A percentile compares a stretch with the other conserved stretches of the same genome.
Conservation (phyloP, 805 yeast species). For the Candida ficus region DNA sequence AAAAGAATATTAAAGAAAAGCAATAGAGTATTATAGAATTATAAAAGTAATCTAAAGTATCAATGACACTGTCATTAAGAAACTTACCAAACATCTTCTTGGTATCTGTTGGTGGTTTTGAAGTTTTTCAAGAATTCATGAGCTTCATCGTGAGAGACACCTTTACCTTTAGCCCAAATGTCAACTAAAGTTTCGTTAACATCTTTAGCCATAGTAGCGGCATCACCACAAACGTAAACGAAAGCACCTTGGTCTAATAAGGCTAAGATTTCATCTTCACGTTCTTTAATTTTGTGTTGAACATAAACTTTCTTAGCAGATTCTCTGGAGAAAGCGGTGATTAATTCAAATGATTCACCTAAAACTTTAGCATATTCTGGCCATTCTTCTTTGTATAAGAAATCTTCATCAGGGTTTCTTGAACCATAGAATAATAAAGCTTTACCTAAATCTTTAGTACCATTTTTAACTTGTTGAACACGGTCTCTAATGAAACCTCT, state of each 20-base stretch:
- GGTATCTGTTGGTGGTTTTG: conserved; percentile 83
- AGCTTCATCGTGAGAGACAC: conserved; percentile 62
- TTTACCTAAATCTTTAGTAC: conserved; percentile 58
- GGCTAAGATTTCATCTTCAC: conserved; percentile 35
- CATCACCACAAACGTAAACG: conserved; percentile 96
- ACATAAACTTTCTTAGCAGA: conserved; percentile 65
- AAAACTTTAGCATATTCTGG: conserved; percentile 56
- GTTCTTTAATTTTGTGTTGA: conserved; percentile 66
- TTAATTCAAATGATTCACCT: conserved; percentile 55
- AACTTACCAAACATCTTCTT: conserved; percentile 92
- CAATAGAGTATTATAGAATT: no score
- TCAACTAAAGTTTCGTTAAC: conserved; percentile 67
- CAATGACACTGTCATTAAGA: background rate
- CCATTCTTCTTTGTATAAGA: conserved; percentile 89
- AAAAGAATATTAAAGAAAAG: background rate
- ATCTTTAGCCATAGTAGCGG: conserved; percentile 91
- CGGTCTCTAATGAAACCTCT: conserved; percentile 93
- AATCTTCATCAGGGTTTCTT: conserved; percentile 75
- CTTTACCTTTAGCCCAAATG: conserved; percentile 59
- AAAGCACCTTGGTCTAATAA: conserved; percentile 72
- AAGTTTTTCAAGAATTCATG: conserved; percentile 70
- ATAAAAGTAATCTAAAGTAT: no score
- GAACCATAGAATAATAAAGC: conserved; percentile 82
- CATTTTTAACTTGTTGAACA: conserved; percentile 44
- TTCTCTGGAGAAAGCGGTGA: conserved; percentile 86